A percentile compares a stretch with the other conserved stretches of the same genome.
Conservation (phyloP, 257 asterid genomes). For the Gardenia jasminoides region DNA sequence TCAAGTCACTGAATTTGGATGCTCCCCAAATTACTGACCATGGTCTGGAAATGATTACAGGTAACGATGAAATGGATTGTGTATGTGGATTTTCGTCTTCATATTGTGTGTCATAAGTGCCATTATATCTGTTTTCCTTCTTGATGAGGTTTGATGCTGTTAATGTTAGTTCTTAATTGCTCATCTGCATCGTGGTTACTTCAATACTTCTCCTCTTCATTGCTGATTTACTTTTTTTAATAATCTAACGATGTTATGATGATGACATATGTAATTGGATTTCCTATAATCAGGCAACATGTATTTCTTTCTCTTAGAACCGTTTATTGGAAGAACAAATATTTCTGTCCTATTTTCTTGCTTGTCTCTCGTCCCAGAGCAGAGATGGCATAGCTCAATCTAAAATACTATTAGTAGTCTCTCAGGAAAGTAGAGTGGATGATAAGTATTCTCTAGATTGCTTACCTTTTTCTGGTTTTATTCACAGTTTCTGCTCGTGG, state of each 20-base stretch:
- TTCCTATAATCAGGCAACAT: background rate
- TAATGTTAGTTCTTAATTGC: background rate
- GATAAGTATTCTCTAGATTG: background rate
- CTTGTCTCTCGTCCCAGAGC: background rate
- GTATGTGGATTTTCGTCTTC: background rate
- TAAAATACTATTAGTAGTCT: background rate
- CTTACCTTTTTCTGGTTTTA: background rate
- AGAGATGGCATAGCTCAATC: background rate
- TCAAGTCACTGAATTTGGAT: conserved; percentile 39
- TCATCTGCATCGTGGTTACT: background rate
- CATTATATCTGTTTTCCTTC: background rate
- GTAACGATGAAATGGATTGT: conserved; percentile 12
- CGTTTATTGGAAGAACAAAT: background rate
- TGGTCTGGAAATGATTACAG: conserved; percentile 30
- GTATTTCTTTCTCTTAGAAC: background rate
- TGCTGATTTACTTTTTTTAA: background rate
- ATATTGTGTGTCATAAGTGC: background rate
- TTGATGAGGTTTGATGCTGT: background rate
- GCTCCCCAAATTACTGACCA: conserved; percentile 36
- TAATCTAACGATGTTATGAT: background rate
- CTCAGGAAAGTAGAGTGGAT: background rate
- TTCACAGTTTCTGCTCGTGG: background rate
- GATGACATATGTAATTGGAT: background rate
- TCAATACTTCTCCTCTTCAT: background rate
- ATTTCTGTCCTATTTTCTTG: too few relatives aligned